Evolutionary conservation across 352 stramenopile species (phyloP), one percentile per base, ranked within the genome.

Genomic region (Globisporangium iwayamae): DNA sequence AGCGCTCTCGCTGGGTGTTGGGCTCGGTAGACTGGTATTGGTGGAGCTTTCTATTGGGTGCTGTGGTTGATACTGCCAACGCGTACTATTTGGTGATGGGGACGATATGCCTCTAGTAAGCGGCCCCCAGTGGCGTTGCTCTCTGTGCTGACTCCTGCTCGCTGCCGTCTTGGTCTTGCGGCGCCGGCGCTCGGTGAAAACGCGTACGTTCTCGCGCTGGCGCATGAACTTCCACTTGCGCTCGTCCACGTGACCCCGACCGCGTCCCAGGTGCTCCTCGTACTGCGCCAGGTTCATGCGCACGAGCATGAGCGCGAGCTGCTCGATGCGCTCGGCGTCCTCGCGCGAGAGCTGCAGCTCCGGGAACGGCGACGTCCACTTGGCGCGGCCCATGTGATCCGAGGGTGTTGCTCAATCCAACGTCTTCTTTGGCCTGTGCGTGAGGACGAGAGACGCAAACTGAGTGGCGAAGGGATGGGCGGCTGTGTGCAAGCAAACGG

Each of bases 191-290:
- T 79, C 69, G 22, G 62, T 61, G 53, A 70, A 81, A 16, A 63
- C 70, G 46, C 63, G 64, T 22, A 81, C 69, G 36, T 75, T 62
- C 52, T 77, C 71, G 34, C 73, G 74, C 47, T 77, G 43, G 43
- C 66, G 67, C 60, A 77, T 69, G 69, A 75, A 75, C 62, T 79
- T 78, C 73, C 73, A 81, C n/a, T 52, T 62, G 28, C 52, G 65
- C 25, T 66, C 56, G 38, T 75, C 71, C 14, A 81, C 55, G 25
- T 56, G 39, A 2, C 57, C 41, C 56, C 65, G 56, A 2, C 77
- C 59, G 9, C 67, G 55, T 0, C 68, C 39, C 36, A 77, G 46
- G 45, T 76, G 69, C 20, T 47, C 62, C 67, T 76, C 71, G 56
- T 75, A 81, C 41, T 70, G 67, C 45, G 63, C 56, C 28, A 79